These are phyloP conservation scores for Heterobasidion parviporum DNA, from an alignment of 1,284 basidiomycete genomes.

Conservation along the genomic window DNA sequence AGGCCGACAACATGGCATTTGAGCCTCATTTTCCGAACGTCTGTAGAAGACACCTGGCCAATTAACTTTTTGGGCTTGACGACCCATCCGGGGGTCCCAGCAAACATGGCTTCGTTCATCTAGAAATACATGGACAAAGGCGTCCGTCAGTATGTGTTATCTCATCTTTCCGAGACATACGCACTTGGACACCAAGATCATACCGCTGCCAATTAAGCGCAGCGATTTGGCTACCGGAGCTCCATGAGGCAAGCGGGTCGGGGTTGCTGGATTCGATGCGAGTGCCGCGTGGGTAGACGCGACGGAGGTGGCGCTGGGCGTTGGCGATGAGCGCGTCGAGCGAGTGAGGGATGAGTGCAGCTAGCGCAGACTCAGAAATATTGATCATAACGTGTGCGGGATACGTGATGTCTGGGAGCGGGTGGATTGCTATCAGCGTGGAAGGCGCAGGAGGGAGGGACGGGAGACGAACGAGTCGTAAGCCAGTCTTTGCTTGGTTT, in stretches of 20 bases:
- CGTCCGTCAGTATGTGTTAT: slow-evolving; percentile 22
- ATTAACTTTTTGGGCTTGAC: slow-evolving; percentile 33
- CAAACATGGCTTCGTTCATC: slow-evolving; percentile 59
- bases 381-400: slow-evolving; percentile 49
- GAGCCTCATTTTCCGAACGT: slow-evolving; percentile 18
- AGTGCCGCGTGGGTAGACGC: slow-evolving; percentile 52
- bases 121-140: slow-evolving; percentile 15
- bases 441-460: background rate
- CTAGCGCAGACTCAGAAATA: slow-evolving; percentile 44
- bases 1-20: slow-evolving; percentile 33
- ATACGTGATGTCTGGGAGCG: slow-evolving; percentile 24
- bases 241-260: slow-evolving; percentile 48
- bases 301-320: slow-evolving; percentile 37
- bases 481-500: slow-evolving; percentile 47
- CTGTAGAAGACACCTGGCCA: slow-evolving; percentile 13
- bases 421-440: background rate
- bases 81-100: slow-evolving; percentile 49
- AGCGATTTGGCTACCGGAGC: slow-evolving; percentile 50
- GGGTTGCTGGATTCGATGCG: slow-evolving; percentile 49
- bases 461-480: slow-evolving; percentile 22
- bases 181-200: slow-evolving; percentile 19
- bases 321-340: slow-evolving; percentile 29
- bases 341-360: slow-evolving; percentile 29
- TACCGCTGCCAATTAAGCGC: slow-evolving; percentile 59
- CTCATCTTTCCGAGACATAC: background rate